phyloP scores from a whole-genome alignment of 805 yeast species.

The Metschnikowia drakensbergensis region DNA sequence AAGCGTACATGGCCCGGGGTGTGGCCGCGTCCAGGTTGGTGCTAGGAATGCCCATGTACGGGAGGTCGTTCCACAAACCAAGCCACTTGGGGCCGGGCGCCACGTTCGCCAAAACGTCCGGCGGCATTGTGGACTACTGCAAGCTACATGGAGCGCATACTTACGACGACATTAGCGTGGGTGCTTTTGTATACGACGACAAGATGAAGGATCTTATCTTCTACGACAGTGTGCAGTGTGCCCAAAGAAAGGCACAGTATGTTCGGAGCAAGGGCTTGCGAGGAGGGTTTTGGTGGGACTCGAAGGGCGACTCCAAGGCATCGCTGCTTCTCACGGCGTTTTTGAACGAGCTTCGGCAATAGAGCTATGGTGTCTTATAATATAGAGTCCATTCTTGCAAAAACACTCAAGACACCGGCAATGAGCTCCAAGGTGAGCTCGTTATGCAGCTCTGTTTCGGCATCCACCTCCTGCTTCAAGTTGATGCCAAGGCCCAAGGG shows the following conservation, averaged over 20 bases:
- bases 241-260: constrained; percentile 55
- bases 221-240: constrained; percentile 65
- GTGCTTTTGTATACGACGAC: constrained; percentile 31
- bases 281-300: constrained; percentile 97
- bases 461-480: constrained; percentile 51
- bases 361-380: constrained; percentile 38
- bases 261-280: constrained; percentile 49
- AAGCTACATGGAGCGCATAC: constrained; percentile 45
- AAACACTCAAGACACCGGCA: constrained; percentile 89
- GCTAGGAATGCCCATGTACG: constrained; percentile 88
- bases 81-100: constrained; percentile 39
- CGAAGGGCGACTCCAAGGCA: constrained; percentile 61
- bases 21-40: constrained; percentile 51
- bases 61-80: constrained; percentile 40
- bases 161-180: constrained; percentile 48
- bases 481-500: constrained; percentile 71
- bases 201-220: constrained; percentile 7
- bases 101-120: constrained; percentile 30
- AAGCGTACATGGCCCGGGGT: constrained; percentile 39
- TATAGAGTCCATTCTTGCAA: constrained; percentile 88
- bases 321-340: constrained; percentile 41
- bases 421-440: constrained; percentile 81
- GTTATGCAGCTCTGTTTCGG: constrained; percentile 50
- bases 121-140: constrained; percentile 49
- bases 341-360: constrained; percentile 6